Conservation (phyloP, 495 filamentous ascomycete species). For the Penicillium verhagenii region DNA sequence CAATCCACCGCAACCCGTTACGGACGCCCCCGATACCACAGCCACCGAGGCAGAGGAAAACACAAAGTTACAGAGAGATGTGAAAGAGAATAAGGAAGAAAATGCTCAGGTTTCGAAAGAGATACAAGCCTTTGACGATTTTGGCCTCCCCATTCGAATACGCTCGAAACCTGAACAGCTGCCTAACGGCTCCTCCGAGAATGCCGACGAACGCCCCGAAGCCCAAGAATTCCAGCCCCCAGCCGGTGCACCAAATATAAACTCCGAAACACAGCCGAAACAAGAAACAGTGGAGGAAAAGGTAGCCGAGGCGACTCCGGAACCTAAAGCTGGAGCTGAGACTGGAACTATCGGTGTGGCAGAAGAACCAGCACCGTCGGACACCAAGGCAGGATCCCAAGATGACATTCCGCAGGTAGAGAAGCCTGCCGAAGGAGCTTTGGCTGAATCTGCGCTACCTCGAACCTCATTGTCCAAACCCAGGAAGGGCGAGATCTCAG, state of each 20-base stretch:
- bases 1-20: constrained; percentile 9
- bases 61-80: background rate
- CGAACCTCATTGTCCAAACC: constrained; percentile 23
- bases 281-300: constrained; percentile 3
- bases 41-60: constrained; percentile 9
- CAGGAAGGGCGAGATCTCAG: constrained; percentile 52
- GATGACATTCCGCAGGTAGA: background rate
- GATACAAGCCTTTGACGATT: constrained; percentile 39
- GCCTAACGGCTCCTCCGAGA: constrained; percentile 18
- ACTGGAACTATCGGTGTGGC: constrained; percentile 1
- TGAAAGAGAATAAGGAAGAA: background rate
- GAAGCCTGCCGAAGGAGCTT: background rate
- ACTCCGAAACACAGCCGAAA: constrained; percentile 4
- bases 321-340: background rate
- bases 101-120: constrained; percentile 14
- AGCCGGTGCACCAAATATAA: background rate
- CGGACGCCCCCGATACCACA: constrained; percentile 6
- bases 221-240: constrained; percentile 10
- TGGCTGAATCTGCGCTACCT: constrained; percentile 7
- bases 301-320: background rate
- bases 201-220: constrained; percentile 24
- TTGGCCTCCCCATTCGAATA: constrained; percentile 44
- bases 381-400: background rate
- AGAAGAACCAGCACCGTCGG: background rate
- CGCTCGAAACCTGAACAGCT: constrained; percentile 20